A percentile compares a stretch with the other conserved stretches of the same genome.
phyloP scores from a whole-genome alignment of 225 moss, liverwort and hornwort genomes.

The Takakia lepidozioides region DNA sequence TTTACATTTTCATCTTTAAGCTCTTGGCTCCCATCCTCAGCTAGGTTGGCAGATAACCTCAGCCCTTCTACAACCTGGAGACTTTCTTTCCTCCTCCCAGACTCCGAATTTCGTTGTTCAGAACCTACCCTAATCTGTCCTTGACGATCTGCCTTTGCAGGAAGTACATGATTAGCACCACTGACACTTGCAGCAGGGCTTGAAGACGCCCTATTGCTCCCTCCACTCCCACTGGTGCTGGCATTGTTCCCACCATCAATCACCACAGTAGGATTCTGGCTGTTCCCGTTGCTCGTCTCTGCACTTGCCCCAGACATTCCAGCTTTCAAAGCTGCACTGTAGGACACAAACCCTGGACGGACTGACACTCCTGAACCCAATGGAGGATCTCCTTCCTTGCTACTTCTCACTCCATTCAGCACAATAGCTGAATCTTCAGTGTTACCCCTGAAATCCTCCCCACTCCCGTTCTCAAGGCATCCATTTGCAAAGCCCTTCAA shows the following conservation, averaged over 20 bases:
- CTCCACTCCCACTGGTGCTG: slow-evolving; percentile 16
- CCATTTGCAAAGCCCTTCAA: slow-evolving; percentile 48
- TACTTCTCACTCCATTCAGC: slow-evolving; percentile 44
- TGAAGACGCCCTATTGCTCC: slow-evolving; percentile 5
- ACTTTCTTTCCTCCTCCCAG: slow-evolving; percentile 16
- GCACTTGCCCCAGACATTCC: slow-evolving; percentile 44
- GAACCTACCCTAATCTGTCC: no score
- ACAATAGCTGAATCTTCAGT: slow-evolving; percentile 51
- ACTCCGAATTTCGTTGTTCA: slow-evolving; percentile 23
- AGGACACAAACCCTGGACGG: slow-evolving; percentile 78
- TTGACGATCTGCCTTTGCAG: no score
- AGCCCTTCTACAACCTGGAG: slow-evolving; percentile 18
- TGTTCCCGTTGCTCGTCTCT: slow-evolving; percentile 51
- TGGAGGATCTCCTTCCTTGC: slow-evolving; percentile 36
- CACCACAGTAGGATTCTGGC: slow-evolving; percentile 21
- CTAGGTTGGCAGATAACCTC: no score
- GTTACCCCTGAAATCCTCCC: slow-evolving; percentile 58
- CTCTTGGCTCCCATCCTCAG: slow-evolving; percentile 53
- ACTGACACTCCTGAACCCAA: slow-evolving; percentile 34
- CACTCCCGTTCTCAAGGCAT: slow-evolving; percentile 58
- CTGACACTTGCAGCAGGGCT: slow-evolving; percentile 32
- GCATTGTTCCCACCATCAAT: slow-evolving; percentile 27
- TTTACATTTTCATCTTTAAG: slow-evolving; percentile 19
- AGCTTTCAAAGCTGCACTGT: slow-evolving; percentile 97
- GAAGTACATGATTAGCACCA: slow-evolving; percentile 12